Base-by-base conservation (phyloP, 2,329 filamentous ascomycete species). In the Trichoderma oligosporum region DNA sequence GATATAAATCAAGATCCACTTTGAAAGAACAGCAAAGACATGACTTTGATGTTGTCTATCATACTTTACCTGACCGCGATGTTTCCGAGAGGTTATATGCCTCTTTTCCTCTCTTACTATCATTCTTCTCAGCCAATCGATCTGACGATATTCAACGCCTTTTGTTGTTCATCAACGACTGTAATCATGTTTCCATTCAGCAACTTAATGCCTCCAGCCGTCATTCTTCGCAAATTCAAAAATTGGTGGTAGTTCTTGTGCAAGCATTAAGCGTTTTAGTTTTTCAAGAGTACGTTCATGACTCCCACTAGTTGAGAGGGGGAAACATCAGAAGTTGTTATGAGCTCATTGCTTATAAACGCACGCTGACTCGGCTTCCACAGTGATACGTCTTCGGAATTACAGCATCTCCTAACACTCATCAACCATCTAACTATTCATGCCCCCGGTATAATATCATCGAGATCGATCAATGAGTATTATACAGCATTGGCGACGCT, bases 11-110 rank as follows among this genome's bases (percentile, higher is more conserved):
- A 58, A 83, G 92, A 64, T 79, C 76, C 59, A 68, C 71, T 49
- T 75, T 89, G 61, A 83, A 83, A 61, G 73, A 79, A 45, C 66
- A 67, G 55, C 84, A 82, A 74, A 80, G 88, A 61, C 69, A 71
- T 49, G 71, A 80, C 38, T 89, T 90, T 74, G 88, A 92, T 70
- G 67, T 74, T 7, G 67, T 82, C 31, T 86, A 87, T 64, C 66
- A 65, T 60, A 71, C 73, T 55, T 61, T 63, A 11, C 61, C 59
- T 14, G 49, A 66, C n/a, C 63, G 66, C 56, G 71, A 73, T 58
- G 61, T 65, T 4, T 60, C 63, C 1, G 69, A 75, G 61, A 73
- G 72, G 58, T 65, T 75, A 16, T 68, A 70, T 5, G 63, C 66
- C 36, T 78, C 77, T 45, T 70, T 80, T 29, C 75, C 73, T 29